Evolutionary conservation across 2,329 filamentous ascomycete genomes (phyloP).

Genomic region (Colletotrichum endophyticum): DNA sequence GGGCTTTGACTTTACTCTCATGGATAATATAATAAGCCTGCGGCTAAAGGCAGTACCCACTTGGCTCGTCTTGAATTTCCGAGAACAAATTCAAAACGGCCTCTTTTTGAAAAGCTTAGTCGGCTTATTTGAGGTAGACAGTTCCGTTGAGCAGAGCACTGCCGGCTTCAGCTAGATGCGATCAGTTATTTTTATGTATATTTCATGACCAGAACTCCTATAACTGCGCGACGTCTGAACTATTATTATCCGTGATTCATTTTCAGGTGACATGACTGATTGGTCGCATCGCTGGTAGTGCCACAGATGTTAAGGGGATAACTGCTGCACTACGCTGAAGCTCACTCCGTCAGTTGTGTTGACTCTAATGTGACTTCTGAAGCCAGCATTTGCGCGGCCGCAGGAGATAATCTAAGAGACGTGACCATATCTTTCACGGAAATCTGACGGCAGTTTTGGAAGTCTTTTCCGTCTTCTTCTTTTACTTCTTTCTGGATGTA

Average conservation of each 20-base stretch:
- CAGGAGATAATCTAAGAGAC: neutral
- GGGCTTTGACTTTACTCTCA: neutral
- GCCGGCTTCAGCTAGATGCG: neutral
- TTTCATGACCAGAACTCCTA: neutral
- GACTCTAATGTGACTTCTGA: neutral
- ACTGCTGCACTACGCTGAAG: neutral
- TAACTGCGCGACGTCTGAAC: neutral
- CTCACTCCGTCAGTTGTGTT: neutral
- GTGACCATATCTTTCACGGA: neutral
- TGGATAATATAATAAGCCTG: neutral
- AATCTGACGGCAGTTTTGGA: neutral
- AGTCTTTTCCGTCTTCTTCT: neutral
- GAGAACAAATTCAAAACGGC: neutral
- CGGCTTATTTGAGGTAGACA: neutral
- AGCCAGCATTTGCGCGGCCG: neutral
- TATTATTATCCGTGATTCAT: rapidly evolving
- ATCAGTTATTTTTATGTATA: neutral
- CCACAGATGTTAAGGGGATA: neutral
- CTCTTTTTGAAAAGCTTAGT: neutral
- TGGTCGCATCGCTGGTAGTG: neutral
- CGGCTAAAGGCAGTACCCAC: neutral
- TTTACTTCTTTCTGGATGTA: neutral
- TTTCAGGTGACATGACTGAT: rapidly evolving
- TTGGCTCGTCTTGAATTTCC: neutral
- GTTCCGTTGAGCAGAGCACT: neutral